phyloP scores from a whole-genome alignment of 2,329 filamentous ascomycete species.

The Sarocladiaceae sp. region DNA sequence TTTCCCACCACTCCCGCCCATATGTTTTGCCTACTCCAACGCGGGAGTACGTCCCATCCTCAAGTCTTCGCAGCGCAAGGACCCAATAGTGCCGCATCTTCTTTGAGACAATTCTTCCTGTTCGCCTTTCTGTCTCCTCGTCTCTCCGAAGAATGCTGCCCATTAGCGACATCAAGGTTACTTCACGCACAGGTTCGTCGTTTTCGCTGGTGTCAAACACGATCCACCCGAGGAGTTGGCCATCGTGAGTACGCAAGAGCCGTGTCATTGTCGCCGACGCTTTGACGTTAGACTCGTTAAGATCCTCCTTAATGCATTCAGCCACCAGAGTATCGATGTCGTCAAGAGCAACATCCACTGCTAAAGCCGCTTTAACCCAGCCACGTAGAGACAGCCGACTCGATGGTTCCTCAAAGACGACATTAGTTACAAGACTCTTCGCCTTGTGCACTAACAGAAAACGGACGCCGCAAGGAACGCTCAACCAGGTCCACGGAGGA shows the following conservation, averaged over 20 bases:
- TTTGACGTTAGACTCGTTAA: not conserved
- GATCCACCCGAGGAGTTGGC: not conserved
- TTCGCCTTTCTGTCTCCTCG: constrained; percentile 2
- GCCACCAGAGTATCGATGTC: not conserved
- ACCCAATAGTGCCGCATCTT: constrained; percentile 1
- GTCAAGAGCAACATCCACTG: not conserved
- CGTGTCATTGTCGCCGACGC: no score
- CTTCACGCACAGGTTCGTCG: no score
- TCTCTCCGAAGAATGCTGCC: not conserved
- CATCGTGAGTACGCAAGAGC: not conserved
- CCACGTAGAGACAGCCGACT: not conserved
- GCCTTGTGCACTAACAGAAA: not conserved
- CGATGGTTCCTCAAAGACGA: not conserved
- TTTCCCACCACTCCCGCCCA: not conserved
- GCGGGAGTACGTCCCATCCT: not conserved
- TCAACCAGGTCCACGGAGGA: constrained; percentile 2
- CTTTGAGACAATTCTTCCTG: not conserved
- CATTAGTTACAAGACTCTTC: not conserved
- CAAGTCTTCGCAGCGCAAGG: not conserved
- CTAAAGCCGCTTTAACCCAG: not conserved
- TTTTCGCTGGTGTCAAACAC: not conserved
- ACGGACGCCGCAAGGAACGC: not conserved
- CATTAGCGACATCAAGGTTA: not conserved
- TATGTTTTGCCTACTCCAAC: constrained; percentile 3
- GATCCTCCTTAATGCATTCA: not conserved